Evolutionary conservation across 257 asterid genomes (phyloP).

Genomic region (Solanum lignicaule): DNA sequence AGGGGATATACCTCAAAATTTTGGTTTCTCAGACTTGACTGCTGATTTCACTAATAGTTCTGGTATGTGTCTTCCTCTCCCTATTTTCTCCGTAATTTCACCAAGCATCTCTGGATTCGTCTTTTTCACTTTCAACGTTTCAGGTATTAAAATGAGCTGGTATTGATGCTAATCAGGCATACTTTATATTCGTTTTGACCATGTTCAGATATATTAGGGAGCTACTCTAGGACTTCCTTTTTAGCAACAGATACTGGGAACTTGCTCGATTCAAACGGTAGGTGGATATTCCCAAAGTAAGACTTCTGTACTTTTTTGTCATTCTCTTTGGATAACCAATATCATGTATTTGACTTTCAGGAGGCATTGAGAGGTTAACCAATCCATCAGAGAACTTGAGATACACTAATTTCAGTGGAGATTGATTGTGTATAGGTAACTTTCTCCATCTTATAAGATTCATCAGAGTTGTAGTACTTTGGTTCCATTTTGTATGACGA

Average conservation of each 20-base stretch:
- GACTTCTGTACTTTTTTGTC: background rate
- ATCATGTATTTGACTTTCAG: slow-evolving; percentile 22
- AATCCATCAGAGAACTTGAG: slow-evolving; percentile 40
- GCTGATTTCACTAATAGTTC: slow-evolving; percentile 43
- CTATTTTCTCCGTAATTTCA: background rate
- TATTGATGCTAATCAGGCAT: background rate
- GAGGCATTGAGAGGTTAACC: slow-evolving; percentile 45
- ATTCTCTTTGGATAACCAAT: background rate
- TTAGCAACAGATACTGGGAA: slow-evolving; percentile 35
- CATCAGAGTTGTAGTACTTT: background rate
- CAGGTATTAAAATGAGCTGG: background rate
- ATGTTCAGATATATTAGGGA: slow-evolving; percentile 50
- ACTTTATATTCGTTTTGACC: slow-evolving; percentile 3
- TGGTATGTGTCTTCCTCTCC: slow-evolving; percentile 19
- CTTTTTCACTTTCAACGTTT: background rate
- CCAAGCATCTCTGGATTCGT: background rate
- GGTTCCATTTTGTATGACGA: background rate
- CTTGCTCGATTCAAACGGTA: slow-evolving; percentile 56
- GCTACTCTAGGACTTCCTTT: slow-evolving; percentile 51
- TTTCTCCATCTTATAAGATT: background rate
- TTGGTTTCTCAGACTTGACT: slow-evolving; percentile 41
- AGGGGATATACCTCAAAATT: slow-evolving; percentile 40
- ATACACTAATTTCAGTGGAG: slow-evolving; percentile 38
- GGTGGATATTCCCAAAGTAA: slow-evolving; percentile 14
- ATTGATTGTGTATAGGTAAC: slow-evolving; percentile 23